Evolutionary conservation across 2,329 filamentous ascomycete genomes (phyloP), one percentile per base, ranked within the genome.

Genomic region (Emericellopsis atlantica): DNA sequence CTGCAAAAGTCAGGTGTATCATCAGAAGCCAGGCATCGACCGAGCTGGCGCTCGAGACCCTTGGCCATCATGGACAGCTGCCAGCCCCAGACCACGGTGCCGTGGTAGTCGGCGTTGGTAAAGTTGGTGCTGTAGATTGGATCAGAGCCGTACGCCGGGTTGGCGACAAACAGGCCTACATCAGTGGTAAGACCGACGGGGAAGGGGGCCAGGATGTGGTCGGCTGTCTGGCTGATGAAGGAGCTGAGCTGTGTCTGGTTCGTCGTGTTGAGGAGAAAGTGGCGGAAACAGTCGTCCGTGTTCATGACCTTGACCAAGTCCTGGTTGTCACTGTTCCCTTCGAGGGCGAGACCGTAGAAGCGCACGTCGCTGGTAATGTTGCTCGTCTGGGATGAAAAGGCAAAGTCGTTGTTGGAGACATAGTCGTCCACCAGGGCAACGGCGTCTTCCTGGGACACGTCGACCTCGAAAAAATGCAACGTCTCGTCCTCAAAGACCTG

Each of bases 11-110:
- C 37, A 39, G 9, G 54, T 48, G 33, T 15, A 5, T 8, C n/a
- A 21, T 16, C 16, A 9, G 26, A 29, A 11, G 11, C 44, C 18
- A 24, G 34, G 51, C 75, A 82, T 2, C 76, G 63, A 1, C 51
- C 64, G 5, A 81, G 61, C 48, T 81, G 77, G 2, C 65, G 55
- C 42, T 76, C 68, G 0, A 82, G 54, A 0, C 78, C 77, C 9
- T 66, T 67, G 0, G 72, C 76, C 70, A 81, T 78, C 67, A 81
- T 78, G 1, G 75, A 68, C 4, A 81, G 58, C 41, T 74, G 76
- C 75, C 76, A 82, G 36, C 66, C 69, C 77, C 76, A 81, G 2
- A 82, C 62, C 0, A 83, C 76, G 0, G 76, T 78, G 0, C 76
- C 77, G 43, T 81, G 76, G 32, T 59, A 82, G 0, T 70, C 72